phyloP scores from a whole-genome alignment of 2,329 filamentous ascomycete genomes.

The Aureobasidium subglaciale region DNA sequence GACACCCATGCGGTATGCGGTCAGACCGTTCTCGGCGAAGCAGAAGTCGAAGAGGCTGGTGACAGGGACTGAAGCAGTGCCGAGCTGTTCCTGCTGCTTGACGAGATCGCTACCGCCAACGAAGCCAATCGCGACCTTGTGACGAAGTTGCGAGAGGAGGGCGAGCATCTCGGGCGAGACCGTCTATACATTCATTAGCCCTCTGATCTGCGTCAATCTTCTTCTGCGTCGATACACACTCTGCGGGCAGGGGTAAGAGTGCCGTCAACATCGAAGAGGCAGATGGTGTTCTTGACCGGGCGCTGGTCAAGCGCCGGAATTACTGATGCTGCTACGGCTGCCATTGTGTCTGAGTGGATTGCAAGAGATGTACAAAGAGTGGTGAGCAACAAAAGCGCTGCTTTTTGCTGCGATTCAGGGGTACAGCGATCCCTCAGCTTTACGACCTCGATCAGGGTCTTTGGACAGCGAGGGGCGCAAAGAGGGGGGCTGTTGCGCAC shows the following conservation, averaged over 20 bases:
- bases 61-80: conserved; percentile 60
- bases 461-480: too few relatives aligned
- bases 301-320: conserved; percentile 76
- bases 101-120: conserved; percentile 85
- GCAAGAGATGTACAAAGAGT: not conserved
- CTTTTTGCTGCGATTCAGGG: conserved; percentile 11
- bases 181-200: conserved; percentile 37
- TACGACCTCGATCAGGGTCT: not conserved
- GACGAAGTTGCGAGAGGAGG: conserved; percentile 70
- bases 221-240: conserved; percentile 42
- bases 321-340: conserved; percentile 37
- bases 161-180: conserved; percentile 76
- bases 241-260: conserved; percentile 78
- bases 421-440: conserved; percentile 1
- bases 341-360: conserved; percentile 14
- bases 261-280: conserved; percentile 92
- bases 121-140: conserved; percentile 83
- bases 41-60: conserved; percentile 91
- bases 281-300: conserved; percentile 85
- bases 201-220: not conserved
- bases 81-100: conserved; percentile 96
- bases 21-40: conserved; percentile 95
- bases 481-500: not conserved
- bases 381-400: not conserved
- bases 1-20: conserved; percentile 76